These are phyloP conservation scores for Tulasnella sp. DNA, from an alignment of 768 basidiomycete genomes.

Conservation along the genomic window DNA sequence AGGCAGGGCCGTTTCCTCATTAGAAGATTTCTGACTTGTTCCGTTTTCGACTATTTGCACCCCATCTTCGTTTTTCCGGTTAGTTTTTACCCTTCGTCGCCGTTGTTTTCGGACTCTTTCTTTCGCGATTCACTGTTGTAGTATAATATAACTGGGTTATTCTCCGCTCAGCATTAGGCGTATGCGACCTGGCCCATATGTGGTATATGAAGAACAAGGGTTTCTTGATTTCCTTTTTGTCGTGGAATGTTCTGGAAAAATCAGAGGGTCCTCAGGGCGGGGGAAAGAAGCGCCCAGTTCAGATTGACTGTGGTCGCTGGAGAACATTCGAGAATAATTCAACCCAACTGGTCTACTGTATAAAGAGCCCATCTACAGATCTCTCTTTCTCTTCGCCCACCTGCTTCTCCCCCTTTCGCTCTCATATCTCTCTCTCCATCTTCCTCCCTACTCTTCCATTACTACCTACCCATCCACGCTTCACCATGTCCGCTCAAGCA, in stretches of 20 bases:
- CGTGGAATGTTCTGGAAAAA: neutral
- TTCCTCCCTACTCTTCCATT: neutral
- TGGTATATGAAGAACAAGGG: neutral
- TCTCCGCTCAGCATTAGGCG: conserved; percentile 3
- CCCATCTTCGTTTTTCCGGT: neutral
- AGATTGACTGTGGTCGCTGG: neutral
- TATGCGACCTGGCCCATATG: neutral
- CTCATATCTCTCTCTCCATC: neutral
- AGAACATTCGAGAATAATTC: conserved; percentile 14
- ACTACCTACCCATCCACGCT: conserved; percentile 10
- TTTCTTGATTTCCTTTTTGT: neutral
- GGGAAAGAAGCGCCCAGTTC: neutral
- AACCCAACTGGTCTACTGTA: neutral
- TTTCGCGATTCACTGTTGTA: neutral
- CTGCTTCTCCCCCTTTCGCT: neutral
- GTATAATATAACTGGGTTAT: conserved; percentile 3
- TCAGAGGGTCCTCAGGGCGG: neutral
- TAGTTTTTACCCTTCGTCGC: neutral
- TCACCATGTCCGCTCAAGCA: conserved; percentile 29
- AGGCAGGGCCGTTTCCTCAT: neutral
- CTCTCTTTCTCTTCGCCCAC: neutral
- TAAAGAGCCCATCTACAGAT: neutral
- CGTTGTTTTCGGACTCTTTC: neutral
- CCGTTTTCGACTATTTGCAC: neutral
- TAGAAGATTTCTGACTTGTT: neutral